phyloP scores from a whole-genome alignment of 768 basidiomycete genomes.

The Lentinula aciculospora region DNA sequence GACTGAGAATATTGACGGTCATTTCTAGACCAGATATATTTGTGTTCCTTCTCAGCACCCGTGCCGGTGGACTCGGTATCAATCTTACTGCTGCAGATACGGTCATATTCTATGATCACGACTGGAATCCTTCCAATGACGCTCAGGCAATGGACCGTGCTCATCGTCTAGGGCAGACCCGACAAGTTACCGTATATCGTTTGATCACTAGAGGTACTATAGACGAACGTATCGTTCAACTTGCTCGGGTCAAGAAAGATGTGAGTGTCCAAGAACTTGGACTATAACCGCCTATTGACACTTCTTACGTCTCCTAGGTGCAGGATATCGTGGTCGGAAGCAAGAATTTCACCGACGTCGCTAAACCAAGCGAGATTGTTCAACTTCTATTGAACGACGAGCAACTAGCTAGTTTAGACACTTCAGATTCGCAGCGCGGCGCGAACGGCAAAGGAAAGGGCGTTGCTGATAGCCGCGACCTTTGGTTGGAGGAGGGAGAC shows the following conservation, averaged over 20 bases:
- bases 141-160: constrained; percentile 99
- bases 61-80: constrained; percentile 95
- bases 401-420: constrained; percentile 72
- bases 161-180: constrained; percentile 93
- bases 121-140: constrained; percentile 97
- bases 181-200: constrained; percentile 95
- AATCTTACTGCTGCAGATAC: constrained; percentile 96
- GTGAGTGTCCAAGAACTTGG: constrained; percentile 35
- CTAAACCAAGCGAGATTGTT: constrained; percentile 95
- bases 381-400: constrained; percentile 93
- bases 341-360: constrained; percentile 89
- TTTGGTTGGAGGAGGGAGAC: constrained; percentile 86
- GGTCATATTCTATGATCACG: constrained; percentile 91
- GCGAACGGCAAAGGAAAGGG: constrained; percentile 28
- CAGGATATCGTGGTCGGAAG: constrained; percentile 99
- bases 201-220: constrained; percentile 92
- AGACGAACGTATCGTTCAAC: constrained; percentile 94
- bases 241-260: constrained; percentile 96
- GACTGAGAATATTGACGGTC: constrained; percentile 1
- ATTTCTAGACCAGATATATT: constrained; percentile 73
- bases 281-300: background rate
- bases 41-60: constrained; percentile 85
- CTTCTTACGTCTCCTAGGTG: constrained; percentile 46
- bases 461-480: constrained; percentile 45
- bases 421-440: constrained; percentile 30